Evolutionary conservation across 2,329 filamentous ascomycete species (phyloP).

Genomic region (Plenodomus biglobosus): DNA sequence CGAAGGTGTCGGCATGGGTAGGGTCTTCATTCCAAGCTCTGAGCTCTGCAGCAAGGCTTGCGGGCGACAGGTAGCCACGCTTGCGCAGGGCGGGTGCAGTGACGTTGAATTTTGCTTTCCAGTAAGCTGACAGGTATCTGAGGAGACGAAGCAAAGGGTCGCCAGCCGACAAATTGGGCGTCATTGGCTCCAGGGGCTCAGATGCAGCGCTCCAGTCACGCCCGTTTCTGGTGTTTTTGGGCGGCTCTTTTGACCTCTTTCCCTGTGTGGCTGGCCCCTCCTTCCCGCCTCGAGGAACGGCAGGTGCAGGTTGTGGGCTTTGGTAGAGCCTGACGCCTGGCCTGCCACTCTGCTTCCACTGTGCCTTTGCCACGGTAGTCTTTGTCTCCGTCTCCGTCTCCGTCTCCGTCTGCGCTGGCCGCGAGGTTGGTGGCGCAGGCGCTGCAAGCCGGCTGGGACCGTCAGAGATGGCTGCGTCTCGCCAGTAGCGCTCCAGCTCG

Average conservation of each 20-base stretch:
- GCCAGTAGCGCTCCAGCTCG: slow-evolving; percentile 47
- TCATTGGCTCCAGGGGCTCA: slow-evolving; percentile 67
- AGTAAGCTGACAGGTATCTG: slow-evolving; percentile 76
- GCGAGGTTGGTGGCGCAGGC: slow-evolving; percentile 58
- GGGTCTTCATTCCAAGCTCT: slow-evolving; percentile 67
- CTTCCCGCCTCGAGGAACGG: slow-evolving; percentile 4
- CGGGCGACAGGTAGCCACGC: slow-evolving; percentile 80
- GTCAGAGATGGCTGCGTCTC: slow-evolving; percentile 83
- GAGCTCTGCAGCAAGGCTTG: slow-evolving; percentile 71
- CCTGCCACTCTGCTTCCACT: slow-evolving; percentile 48
- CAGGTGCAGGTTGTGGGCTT: slow-evolving; percentile 19
- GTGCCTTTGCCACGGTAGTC: slow-evolving; percentile 22
- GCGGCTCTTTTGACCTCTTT: slow-evolving; percentile 42
- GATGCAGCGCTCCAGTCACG: slow-evolving; percentile 75
- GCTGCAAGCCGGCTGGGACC: slow-evolving; percentile 75
- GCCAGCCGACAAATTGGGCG: slow-evolving; percentile 75
- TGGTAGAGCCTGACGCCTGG: slow-evolving; percentile 38
- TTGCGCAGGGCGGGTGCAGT: slow-evolving; percentile 83
- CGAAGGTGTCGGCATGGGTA: slow-evolving; percentile 66
- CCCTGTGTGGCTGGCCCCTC: slow-evolving; percentile 7
- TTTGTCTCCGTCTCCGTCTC: no score
- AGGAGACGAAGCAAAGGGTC: slow-evolving; percentile 80
- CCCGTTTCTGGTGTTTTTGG: slow-evolving; percentile 47
- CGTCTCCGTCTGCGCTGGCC: slow-evolving; percentile 62
- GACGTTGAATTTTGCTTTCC: slow-evolving; percentile 80